Evolutionary conservation across 495 filamentous ascomycete genomes (phyloP).

Genomic region (Neurospora hispaniola): DNA sequence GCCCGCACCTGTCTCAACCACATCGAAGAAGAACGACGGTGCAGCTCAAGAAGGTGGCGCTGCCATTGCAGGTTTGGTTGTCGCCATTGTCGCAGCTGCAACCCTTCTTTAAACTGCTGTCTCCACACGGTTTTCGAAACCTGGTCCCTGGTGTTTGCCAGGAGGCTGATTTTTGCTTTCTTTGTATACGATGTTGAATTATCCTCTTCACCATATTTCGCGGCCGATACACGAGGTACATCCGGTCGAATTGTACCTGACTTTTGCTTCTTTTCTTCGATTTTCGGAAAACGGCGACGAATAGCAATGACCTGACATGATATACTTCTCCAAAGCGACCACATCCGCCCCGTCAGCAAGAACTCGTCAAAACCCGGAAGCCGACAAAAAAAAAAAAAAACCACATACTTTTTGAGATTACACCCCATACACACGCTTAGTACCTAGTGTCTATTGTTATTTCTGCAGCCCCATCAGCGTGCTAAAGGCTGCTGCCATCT

Average conservation of each 20-base stretch:
- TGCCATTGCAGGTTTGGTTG: constrained; percentile 35
- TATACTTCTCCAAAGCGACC: not conserved
- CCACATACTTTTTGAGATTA: not conserved
- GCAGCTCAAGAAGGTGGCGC: constrained; percentile 28
- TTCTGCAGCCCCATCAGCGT: not conserved
- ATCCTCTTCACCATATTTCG: not conserved
- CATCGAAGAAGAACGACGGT: constrained; percentile 28
- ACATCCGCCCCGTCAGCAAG: not conserved
- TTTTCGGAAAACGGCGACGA: not conserved
- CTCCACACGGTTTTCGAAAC: not conserved
- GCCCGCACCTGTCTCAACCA: constrained; percentile 8
- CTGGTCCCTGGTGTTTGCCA: not conserved
- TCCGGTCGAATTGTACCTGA: not conserved
- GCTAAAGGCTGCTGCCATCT: not conserved
- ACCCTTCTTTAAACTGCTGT: constrained; percentile 24
- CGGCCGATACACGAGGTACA: not conserved
- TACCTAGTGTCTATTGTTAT: not conserved
- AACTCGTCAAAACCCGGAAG: not conserved
- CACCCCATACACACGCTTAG: not conserved
- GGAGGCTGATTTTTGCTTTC: not conserved
- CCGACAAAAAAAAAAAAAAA: not conserved
- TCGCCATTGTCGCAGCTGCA: constrained; percentile 36
- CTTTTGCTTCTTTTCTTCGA: not conserved
- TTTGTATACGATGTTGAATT: not conserved
- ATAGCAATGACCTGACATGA: not conserved